phyloP scores from a whole-genome alignment of 192 early-diverging fungal species.

The Rhizoclosmatium sp. region DNA sequence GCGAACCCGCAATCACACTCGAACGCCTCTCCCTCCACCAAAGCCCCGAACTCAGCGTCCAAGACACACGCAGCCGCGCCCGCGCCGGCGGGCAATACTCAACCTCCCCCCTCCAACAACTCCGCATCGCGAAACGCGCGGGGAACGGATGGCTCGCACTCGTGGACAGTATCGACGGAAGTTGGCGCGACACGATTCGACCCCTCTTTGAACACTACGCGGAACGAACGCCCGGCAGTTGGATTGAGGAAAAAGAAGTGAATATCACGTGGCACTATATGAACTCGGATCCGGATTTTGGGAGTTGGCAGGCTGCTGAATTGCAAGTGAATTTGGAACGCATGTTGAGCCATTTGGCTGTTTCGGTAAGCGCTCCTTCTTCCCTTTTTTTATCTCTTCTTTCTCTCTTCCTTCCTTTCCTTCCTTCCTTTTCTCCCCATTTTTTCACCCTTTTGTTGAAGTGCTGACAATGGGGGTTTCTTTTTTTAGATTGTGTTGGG shows the following conservation, averaged over 20 bases:
- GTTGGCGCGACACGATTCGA: conserved; percentile 93
- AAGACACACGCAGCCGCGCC: conserved; percentile 24
- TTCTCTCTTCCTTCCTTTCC: not conserved
- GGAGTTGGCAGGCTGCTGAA: conserved; percentile 97
- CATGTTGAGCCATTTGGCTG: conserved; percentile 89
- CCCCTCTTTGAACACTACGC: conserved; percentile 98
- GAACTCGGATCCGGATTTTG: conserved; percentile 88
- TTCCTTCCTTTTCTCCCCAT: not conserved
- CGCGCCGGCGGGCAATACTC: not conserved
- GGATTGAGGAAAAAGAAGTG: conserved; percentile 99
- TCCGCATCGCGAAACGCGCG: conserved; percentile 42
- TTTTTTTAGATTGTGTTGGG: conserved; percentile 83
- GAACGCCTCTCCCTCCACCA: conserved; percentile 25
- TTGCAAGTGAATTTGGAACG: conserved; percentile 97
- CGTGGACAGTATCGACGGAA: conserved; percentile 78
- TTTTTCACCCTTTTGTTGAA: not conserved
- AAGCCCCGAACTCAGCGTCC: conserved; percentile 13
- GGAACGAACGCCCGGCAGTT: conserved; percentile 95
- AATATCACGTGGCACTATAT: conserved; percentile 99
- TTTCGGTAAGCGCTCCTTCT: conserved; percentile 65
- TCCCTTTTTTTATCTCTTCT: not conserved
- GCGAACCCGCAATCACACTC: conserved; percentile 16
- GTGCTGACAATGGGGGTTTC: conserved; percentile 7
- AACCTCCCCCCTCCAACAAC: not conserved
- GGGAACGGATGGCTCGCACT: conserved; percentile 86